These are phyloP conservation scores for Oligophagozyma castellii DNA, from an alignment of 1,139 yeast genomes.

Conservation along the genomic window DNA sequence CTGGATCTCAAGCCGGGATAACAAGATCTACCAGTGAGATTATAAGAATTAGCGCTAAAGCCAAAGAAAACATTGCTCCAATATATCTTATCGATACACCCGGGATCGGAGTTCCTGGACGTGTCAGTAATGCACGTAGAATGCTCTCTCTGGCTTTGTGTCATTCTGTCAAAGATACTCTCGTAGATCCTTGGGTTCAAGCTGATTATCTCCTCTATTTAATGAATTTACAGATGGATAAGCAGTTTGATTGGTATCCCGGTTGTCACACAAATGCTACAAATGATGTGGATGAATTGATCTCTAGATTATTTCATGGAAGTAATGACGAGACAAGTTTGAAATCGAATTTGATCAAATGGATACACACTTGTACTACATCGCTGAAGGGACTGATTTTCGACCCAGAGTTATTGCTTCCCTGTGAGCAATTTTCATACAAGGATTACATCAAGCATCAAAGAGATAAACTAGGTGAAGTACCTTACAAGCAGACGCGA, in stretches of 20 bases:
- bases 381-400: conserved; percentile 9
- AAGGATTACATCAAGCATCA: no score
- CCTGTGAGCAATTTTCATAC: conserved; percentile 10
- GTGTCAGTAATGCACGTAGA: conserved; percentile 44
- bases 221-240: conserved; percentile 49
- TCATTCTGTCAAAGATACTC: conserved; percentile 61
- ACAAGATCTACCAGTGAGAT: conserved; percentile 71
- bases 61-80: conserved; percentile 39
- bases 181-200: conserved; percentile 70
- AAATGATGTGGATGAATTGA: conserved; percentile 51
- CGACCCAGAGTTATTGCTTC: conserved; percentile 15
- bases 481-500: no score
- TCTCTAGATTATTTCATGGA: no score
- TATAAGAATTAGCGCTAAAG: conserved; percentile 34
- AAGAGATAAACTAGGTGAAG: no score
- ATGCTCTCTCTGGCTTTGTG: conserved; percentile 67
- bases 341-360: no score
- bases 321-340: no score
- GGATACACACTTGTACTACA: no score
- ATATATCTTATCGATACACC: conserved; percentile 81
- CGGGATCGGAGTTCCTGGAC: conserved; percentile 70
- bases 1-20: conserved; percentile 88
- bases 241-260: conserved; percentile 25
- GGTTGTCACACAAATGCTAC: conserved; percentile 52
- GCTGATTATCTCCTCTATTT: conserved; percentile 75